Base-by-base conservation (phyloP, 2,329 filamentous ascomycete genomes). In the Furcasterigmium sp. region DNA sequence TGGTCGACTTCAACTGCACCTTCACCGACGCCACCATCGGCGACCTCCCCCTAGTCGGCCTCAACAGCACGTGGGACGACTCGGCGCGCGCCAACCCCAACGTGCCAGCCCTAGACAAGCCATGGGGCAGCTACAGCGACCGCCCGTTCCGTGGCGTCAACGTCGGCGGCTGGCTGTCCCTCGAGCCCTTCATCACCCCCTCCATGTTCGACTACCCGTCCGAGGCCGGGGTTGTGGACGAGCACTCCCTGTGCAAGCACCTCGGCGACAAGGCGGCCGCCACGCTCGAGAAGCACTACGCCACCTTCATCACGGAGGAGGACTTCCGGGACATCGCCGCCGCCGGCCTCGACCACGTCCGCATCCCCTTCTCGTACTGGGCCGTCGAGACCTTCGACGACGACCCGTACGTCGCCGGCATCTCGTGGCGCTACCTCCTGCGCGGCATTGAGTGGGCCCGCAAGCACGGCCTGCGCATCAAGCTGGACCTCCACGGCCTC, bases 121-220 rank as follows among this genome's bases (percentile, higher is more conserved):
- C 68, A 8, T 87, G 84, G 63, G 70, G 65, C 39, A 53, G 76
- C 3, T 88, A 88, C 49, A 80, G 80, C 11, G 75, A 71, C 15
- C 76, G 71, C 53, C 82, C 82, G 1, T 80, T 85, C 39, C 74
- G 84, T 32, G 85, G 85, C 5, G 79, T 88, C 35, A 88, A 87
- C 53, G 51, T 88, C 3, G 85, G 85, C 34, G 85, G 85, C 15
- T 89, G 84, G 85, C 70, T 89, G 2, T 80, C 79, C 5, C 65
- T 87, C 20, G 84, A 89, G 58, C 85, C 85, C 1, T 87, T 86
- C 59, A 89, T 89, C 53, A 84, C 81, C 2, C 85, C 85, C 0
- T 88, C 85, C 1, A 69, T 86, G 36, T 89, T 89, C 61, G 67
- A 74, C 42, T 55, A 60, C 28, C 83, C 50, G 42, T 10, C 10